Evolutionary conservation across 2,329 filamentous ascomycete species (phyloP), one percentile per base, ranked within the genome.

Genomic region (Trichoderma koningii): DNA sequence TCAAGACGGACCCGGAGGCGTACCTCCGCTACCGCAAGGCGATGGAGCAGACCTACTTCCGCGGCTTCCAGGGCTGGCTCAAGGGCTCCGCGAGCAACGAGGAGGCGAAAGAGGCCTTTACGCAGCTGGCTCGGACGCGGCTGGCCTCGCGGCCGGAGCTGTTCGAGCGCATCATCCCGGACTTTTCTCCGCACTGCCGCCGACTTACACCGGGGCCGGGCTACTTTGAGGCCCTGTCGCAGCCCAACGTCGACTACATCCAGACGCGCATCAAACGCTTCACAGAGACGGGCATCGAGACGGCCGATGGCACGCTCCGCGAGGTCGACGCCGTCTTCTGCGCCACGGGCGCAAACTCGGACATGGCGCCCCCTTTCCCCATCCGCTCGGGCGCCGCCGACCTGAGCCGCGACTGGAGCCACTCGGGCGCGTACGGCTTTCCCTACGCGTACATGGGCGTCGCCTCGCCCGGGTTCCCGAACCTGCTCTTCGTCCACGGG

Each of bases 391-490:
- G 81, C 55, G 85, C 83, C 2, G 73, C 80, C 9, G 81, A 88
- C 64, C 76, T 91, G 1, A 75, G 78, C 12, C 74, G 79, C 9
- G 78, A 83, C 1, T 91, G 88, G 88, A 79, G 78, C 15, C 78
- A 79, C 1, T 82, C 80, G 45, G 84, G 84, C 0, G 75, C 79
- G 21, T 82, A 81, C 66, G 87, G 87, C 0, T 89, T 86, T 66
- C 88, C 89, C 0, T 87, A 89, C 71, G 88, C 85, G 0, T 92
- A 91, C 69, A 77, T 90, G 7, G 88, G 88, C 0, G 70, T 87
- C 1, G 83, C 85, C 0, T 84, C 86, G 0, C 87, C 88, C 0
- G 84, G 83, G 0, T 90, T 90, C 67, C 88, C 89, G 0, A 92
- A 91, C 68, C 76, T 91, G 0, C 79, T 89, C 30, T 89, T 88